Conservation (phyloP, 352 stramenopile species). For the Blastocystis sp. region DNA sequence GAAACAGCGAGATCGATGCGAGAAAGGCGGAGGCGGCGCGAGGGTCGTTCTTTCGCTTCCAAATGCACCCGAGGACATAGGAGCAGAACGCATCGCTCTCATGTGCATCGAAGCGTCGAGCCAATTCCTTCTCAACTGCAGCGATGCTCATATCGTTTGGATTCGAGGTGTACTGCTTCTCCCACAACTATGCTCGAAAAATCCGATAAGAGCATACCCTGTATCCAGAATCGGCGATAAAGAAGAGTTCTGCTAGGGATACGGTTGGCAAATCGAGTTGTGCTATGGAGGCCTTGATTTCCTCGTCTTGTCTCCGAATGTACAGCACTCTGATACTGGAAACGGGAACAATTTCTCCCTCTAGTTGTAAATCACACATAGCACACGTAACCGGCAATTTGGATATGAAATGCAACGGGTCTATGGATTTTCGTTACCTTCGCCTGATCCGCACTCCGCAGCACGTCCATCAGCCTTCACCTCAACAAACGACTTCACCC, state of each 20-base stretch:
- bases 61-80: constrained; percentile 35
- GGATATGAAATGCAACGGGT: not conserved
- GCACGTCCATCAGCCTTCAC: constrained; percentile 37
- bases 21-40: constrained; percentile 2
- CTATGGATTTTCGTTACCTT: not conserved
- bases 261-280: not conserved
- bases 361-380: not conserved
- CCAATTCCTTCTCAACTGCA: not conserved
- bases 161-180: not conserved
- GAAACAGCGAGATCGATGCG: constrained; percentile 14
- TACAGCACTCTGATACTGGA: not conserved
- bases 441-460: not conserved
- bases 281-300: not conserved
- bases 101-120: not conserved
- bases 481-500: not conserved
- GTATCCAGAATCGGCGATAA: not conserved
- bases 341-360: not conserved
- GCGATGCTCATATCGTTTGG: not conserved
- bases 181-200: not conserved
- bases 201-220: not conserved
- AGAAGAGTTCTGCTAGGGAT: not conserved
- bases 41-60: constrained; percentile 14
- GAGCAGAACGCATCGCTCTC: constrained; percentile 10
- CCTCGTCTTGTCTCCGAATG: not conserved
- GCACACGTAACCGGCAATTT: not conserved